Percentiles rank a stretch among this genome's conserved stretches.
These are phyloP conservation scores for Eragrostis tef DNA, from an alignment of 202 grass and related monocot species.

Conservation along the genomic window DNA sequence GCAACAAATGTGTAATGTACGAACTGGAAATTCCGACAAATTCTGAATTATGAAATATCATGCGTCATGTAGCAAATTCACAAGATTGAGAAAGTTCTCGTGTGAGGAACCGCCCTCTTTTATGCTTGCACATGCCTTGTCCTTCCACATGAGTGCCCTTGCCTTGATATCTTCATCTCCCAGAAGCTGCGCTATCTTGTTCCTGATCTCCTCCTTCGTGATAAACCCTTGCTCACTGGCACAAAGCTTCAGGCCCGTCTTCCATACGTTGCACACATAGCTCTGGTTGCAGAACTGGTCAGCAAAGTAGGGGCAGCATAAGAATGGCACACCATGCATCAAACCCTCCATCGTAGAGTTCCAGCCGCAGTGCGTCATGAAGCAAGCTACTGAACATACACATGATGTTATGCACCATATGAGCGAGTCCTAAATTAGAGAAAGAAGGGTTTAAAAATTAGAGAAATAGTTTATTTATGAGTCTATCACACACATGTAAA, in stretches of 20 bases:
- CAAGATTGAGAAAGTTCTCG: constrained; percentile 53
- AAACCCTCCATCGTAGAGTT: constrained; percentile 58
- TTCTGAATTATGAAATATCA: background rate
- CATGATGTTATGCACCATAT: background rate
- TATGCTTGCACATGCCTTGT: constrained; percentile 42
- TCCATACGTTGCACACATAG: constrained; percentile 57
- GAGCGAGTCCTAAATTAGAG: background rate
- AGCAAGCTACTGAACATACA: constrained; percentile 48
- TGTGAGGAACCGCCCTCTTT: constrained; percentile 51
- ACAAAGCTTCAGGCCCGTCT: constrained; percentile 48
- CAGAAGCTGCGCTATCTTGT: constrained; percentile 44
- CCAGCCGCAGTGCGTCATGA: constrained; percentile 65
- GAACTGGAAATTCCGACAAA: background rate
- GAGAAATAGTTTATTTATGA: too few species aligned
- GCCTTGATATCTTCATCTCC: constrained; percentile 47
- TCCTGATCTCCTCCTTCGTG: constrained; percentile 44
- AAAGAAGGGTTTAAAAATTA: background rate
- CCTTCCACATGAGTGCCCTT: constrained; percentile 48
- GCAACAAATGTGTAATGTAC: background rate
- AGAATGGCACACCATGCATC: constrained; percentile 48
- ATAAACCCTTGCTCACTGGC: constrained; percentile 43
- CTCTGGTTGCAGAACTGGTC: constrained; percentile 62
- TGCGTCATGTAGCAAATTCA: constrained; percentile 42
- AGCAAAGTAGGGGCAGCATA: constrained; percentile 62
- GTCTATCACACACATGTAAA: background rate